A percentile compares a stretch with the other conserved stretches of the same genome.
These are phyloP conservation scores for Plasmodium knowlesi DNA, from an alignment of 169 alveolate genomes.

Conservation along the genomic window DNA sequence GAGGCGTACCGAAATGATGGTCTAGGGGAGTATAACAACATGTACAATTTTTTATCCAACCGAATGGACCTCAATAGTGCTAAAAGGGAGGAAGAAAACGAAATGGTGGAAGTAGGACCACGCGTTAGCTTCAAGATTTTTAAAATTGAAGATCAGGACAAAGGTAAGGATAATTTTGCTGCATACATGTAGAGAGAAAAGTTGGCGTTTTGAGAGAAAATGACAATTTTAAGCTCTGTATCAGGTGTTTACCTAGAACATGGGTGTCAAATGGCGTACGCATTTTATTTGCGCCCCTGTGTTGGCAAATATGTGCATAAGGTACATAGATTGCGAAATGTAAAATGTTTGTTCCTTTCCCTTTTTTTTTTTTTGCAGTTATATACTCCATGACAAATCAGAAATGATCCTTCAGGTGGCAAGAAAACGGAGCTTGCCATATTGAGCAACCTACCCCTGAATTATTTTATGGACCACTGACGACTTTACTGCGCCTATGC, in stretches of 20 bases:
- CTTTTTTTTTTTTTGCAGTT: conserved; percentile 14
- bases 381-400: conserved; percentile 23
- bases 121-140: conserved; percentile 46
- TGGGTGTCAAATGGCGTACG: not conserved
- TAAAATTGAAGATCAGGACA: conserved; percentile 67
- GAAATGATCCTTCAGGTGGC: not conserved
- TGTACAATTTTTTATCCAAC: conserved; percentile 39
- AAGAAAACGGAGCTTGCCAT: not conserved
- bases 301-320: not conserved
- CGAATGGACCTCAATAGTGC: conserved; percentile 2
- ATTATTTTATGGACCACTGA: not conserved
- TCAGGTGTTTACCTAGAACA: not conserved
- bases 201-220: not conserved
- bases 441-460: not conserved
- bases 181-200: not conserved
- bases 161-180: conserved; percentile 10
- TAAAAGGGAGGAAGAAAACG: not conserved
- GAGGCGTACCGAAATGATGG: conserved; percentile 39
- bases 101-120: conserved; percentile 72
- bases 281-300: not conserved
- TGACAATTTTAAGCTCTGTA: not conserved
- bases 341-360: not conserved
- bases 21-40: conserved; percentile 6
- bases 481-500: not conserved
- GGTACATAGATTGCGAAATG: not conserved